Base-by-base conservation (phyloP, 208 protist genomes). In the Leishmania tropica region DNA sequence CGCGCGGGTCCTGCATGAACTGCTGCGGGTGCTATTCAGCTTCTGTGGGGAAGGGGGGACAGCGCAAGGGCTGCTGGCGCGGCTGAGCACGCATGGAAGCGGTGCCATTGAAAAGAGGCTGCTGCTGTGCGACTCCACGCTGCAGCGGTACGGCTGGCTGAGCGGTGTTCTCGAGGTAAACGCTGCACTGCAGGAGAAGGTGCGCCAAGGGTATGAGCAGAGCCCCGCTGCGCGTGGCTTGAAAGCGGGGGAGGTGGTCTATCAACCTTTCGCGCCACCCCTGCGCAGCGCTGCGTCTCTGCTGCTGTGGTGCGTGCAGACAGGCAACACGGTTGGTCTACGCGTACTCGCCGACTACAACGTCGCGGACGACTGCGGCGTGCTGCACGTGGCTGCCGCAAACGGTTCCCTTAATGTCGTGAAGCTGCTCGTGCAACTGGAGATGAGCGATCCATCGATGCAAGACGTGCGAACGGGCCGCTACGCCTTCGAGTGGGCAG, bases 341-440 rank as follows among this genome's bases (percentile, higher is more conserved):
- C 92, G 92, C 35, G 91, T 92, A 42, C 81, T 97, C 60, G 94
- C 88, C 19, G 91, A 97, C 78, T 86, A 94, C 78, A 95, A 95
- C 84, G 83, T 94, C 37, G 75, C 86, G 13, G 94, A 97, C 78
- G 88, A 92, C 79, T 92, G 94, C 81, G 70, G 68, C 35, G 94
- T 87, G 19, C 83, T 97, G 42, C 88, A 92, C 67, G 71, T 85
- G 54, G 94, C 94, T 7, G 92, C 92, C 40, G 81, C 83, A n/a
- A 82, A 80, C 28, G 94, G 92, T 21, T 78, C 87, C 51, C 42
- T 84, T 74, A 86, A 90, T 62, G 80, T 94, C 1, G 80, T 92
- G 64, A 81, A 95, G 84, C 79, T 97, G 48, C 91, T 97, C 40
- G 81, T 97, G 40, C 75, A 86, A 51, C 85, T 97, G 47, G 78